Evolutionary conservation across 257 asterid genomes (phyloP), one percentile per base, ranked within the genome.

Genomic region (Salvia rosmarinus): DNA sequence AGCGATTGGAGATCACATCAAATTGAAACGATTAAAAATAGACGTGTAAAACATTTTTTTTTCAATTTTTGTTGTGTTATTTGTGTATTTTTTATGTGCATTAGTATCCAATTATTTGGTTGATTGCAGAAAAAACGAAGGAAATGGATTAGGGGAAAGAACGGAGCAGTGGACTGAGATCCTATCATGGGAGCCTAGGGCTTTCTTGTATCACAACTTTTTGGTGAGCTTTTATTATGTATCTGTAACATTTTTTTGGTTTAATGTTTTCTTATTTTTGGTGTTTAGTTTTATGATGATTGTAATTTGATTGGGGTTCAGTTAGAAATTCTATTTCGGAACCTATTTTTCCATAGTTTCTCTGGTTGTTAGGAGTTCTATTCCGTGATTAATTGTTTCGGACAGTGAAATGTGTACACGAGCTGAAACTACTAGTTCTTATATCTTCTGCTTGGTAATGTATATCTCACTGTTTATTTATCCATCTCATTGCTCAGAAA

Each of bases 101-200:
- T 60, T 68, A 14, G 51, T 37, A 43, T 20, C 14, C 17, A 61
- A 49, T 11, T 50, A 30, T 75, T 39, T 60, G 40, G 59, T 11
- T 68, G 73, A 30, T 71, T 74, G 82, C 58, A 73, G 73, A 14
- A 83, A 78, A 68, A 65, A 25, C 13, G 85, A 81, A 46, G 87
- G 78, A 64, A 88, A 75, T 47, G 96, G 95, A 65, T 49, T 87
- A 65, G 92, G 85, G 47, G 74, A 75, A 60, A 83, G 85, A 77
- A 82, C 74, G 19, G 92, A 83, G 49, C 95, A 84, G 74, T 91
- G 97, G 97, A 78, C 86, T 30, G 95, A 91, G 86, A 76, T 91
- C 76, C 79, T 91, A 6, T 86, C 97, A 14, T 91, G 96, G 95
- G 89, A 91, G 82, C 96, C 97, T 23, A 86, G 97, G 78, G 97